Evolutionary conservation across 306 rosid species (phyloP).

Genomic region (Dryas octopetala): DNA sequence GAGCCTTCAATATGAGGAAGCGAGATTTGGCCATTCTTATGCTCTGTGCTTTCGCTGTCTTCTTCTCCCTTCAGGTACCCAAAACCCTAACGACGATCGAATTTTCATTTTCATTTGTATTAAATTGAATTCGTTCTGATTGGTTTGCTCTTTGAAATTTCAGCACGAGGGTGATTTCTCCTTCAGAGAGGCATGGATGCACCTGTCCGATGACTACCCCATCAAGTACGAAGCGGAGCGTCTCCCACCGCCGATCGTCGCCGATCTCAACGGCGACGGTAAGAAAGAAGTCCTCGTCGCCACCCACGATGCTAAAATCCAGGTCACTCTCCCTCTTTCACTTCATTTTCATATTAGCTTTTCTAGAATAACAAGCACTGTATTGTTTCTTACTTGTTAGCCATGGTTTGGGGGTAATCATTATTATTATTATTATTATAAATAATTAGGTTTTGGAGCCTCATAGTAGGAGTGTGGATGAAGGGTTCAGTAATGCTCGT

Average conservation of each 20-base stretch:
- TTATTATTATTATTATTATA: constrained; percentile 2
- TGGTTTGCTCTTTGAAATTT: constrained; percentile 9
- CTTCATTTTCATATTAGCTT: neutral
- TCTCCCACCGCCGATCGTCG: constrained; percentile 88
- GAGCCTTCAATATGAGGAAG: constrained; percentile 69
- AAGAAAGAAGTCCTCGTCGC: constrained; percentile 91
- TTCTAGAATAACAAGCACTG: neutral
- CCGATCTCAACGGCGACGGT: constrained; percentile 97
- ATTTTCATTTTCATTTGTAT: neutral
- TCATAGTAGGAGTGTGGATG: constrained; percentile 79
- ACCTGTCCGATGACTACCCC: constrained; percentile 82
- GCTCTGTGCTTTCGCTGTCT: constrained; percentile 96
- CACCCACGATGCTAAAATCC: constrained; percentile 93
- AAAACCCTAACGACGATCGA: neutral
- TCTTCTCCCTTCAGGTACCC: constrained; percentile 90
- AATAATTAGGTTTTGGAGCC: constrained; percentile 81
- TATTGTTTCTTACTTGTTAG: neutral
- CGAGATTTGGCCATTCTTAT: constrained; percentile 98
- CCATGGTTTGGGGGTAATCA: neutral
- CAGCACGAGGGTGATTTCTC: constrained; percentile 97
- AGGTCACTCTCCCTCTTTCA: constrained; percentile 41
- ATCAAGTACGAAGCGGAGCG: constrained; percentile 92
- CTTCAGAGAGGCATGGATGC: constrained; percentile 96
- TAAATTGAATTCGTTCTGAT: neutral
- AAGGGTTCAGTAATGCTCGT: constrained; percentile 86